Evolutionary conservation across 495 filamentous ascomycete species (phyloP).

Genomic region (Astrocystis sublimbata): DNA sequence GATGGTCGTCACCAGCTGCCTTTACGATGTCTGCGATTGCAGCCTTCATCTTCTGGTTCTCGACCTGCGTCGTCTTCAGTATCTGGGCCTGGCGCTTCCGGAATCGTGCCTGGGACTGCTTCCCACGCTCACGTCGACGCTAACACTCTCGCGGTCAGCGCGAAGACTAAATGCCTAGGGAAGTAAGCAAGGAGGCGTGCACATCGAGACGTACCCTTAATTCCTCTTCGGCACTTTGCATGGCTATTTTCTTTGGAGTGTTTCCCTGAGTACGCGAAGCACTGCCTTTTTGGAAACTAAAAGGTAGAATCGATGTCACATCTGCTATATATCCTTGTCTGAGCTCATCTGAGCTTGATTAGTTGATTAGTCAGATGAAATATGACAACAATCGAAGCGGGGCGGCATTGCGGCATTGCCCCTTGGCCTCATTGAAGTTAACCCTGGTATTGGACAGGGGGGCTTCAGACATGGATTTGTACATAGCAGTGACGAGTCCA

Average conservation of each 20-base stretch:
- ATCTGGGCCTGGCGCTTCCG: conserved; percentile 22
- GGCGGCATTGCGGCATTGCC: too few relatives aligned
- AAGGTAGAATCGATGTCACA: too few relatives aligned
- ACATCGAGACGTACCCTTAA: neutral
- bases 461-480: too few relatives aligned
- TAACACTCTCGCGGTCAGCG: neutral
- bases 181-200: neutral
- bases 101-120: conserved; percentile 24
- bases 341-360: too few relatives aligned
- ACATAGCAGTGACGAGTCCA: too few relatives aligned
- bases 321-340: too few relatives aligned
- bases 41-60: conserved; percentile 22
- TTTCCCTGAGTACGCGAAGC: too few relatives aligned
- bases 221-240: conserved; percentile 9
- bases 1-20: conserved; percentile 15
- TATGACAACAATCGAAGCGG: too few relatives aligned
- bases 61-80: conserved; percentile 4
- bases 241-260: neutral
- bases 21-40: conserved; percentile 22
- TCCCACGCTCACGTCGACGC: conserved; percentile 31
- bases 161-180: neutral
- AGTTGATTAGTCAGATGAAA: too few relatives aligned
- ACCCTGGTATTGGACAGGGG: too few relatives aligned
- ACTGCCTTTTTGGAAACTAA: too few relatives aligned
- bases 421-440: too few relatives aligned